Evolutionary conservation across 768 basidiomycete species (phyloP).

Genomic region (Tulasnella sp.): DNA sequence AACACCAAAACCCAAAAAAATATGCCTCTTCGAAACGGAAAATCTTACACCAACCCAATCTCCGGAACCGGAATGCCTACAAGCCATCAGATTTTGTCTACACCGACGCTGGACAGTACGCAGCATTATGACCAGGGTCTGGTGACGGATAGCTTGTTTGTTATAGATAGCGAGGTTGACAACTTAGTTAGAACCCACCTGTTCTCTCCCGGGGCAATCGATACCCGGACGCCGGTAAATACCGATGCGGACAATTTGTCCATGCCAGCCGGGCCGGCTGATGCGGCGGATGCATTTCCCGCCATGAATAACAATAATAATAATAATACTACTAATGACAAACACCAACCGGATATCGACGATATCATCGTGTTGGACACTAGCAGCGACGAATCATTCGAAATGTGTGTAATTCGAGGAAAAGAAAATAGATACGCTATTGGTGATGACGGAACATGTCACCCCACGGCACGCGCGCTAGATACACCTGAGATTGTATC

Average conservation of each 20-base stretch:
- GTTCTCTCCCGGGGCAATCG: background rate
- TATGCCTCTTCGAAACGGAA: background rate
- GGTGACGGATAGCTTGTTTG: background rate
- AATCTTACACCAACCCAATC: background rate
- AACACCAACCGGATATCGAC: no score
- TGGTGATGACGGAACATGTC: no score
- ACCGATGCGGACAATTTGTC: background rate
- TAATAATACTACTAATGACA: no score
- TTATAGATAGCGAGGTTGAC: background rate
- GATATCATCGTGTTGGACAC: no score
- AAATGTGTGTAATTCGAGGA: no score
- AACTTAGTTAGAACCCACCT: background rate
- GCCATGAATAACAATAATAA: background rate
- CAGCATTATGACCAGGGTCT: background rate
- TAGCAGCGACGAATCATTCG: no score
- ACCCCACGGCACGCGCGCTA: no score
- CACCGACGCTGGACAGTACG: background rate
- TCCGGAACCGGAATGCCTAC: background rate
- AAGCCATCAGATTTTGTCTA: background rate
- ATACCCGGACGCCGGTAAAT: background rate
- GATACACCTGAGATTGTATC: no score
- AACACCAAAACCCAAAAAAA: background rate
- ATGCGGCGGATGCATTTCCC: background rate
- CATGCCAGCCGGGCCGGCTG: background rate
- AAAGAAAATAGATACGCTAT: no score